Conservation (phyloP, 352 stramenopile species). For the Pythium rhizo-oryzae region DNA sequence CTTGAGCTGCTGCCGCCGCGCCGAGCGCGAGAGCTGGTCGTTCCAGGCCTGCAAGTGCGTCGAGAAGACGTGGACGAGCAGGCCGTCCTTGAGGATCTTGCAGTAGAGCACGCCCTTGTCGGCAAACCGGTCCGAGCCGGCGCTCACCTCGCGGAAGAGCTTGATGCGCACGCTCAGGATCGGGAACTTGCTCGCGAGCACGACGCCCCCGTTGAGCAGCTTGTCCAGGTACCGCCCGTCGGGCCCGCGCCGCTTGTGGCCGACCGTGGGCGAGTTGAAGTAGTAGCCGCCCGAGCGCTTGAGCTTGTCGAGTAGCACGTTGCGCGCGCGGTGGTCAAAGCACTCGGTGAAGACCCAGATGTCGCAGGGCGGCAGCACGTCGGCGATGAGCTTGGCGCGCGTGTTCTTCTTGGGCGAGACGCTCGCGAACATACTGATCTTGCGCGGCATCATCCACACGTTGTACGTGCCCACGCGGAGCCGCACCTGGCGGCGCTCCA, state of each 20-base stretch:
- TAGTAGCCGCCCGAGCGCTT: slow-evolving; percentile 64
- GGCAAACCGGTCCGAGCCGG: slow-evolving; percentile 64
- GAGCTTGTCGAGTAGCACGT: slow-evolving; percentile 65
- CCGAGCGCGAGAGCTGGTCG: slow-evolving; percentile 51
- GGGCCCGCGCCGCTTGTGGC: slow-evolving; percentile 60
- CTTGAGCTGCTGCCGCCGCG: slow-evolving; percentile 69
- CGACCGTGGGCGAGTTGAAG: slow-evolving; percentile 73
- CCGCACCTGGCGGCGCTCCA: slow-evolving; percentile 58
- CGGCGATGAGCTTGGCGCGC: slow-evolving; percentile 66
- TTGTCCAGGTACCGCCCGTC: slow-evolving; percentile 61
- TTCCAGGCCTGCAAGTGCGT: slow-evolving; percentile 83
- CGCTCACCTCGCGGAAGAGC: slow-evolving; percentile 66
- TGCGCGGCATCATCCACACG: slow-evolving; percentile 85
- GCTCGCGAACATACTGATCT: slow-evolving; percentile 71
- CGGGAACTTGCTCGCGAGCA: slow-evolving; percentile 72
- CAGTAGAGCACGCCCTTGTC: slow-evolving; percentile 83
- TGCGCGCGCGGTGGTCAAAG: slow-evolving; percentile 74
- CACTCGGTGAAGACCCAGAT: slow-evolving; percentile 81
- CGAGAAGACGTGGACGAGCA: slow-evolving; percentile 74
- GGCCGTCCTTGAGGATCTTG: slow-evolving; percentile 77
- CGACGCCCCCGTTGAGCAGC: slow-evolving; percentile 69
- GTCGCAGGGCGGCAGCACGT: slow-evolving; percentile 66
- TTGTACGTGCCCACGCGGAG: slow-evolving; percentile 78
- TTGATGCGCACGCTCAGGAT: slow-evolving; percentile 76
- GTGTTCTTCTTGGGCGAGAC: slow-evolving; percentile 80